Evolutionary conservation across 2,329 filamentous ascomycete genomes (phyloP), one percentile per base, ranked within the genome.

Genomic region (Aureobasidium namibiae): DNA sequence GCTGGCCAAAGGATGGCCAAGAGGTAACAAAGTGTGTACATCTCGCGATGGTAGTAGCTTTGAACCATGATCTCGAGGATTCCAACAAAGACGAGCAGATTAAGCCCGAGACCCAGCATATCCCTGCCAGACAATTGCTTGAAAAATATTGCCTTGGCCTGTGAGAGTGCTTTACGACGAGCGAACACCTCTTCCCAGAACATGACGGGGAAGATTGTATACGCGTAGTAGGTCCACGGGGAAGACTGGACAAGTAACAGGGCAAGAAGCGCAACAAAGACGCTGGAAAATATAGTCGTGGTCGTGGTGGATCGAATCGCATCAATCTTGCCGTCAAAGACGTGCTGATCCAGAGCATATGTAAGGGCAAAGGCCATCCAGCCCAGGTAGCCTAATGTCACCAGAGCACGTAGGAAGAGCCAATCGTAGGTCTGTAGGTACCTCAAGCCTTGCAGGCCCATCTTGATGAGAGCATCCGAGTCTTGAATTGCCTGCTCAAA

Each of bases 341-440:
- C 90, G 72, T 96, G 90, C 56, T 92, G 76, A 69, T 96, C 88
- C 62, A 97, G 80, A 49, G 97, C 91, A 0, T 88, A 95, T 0
- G 90, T 94, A 53, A 95, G 77, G 1, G 92, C 90, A 72, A 92
- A 99, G 1, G 88, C 87, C 69, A 97, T 95, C 92, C 92, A 99
- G 21, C 94, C 94, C 8, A 97, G 76, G 68, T 97, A 99, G 18
- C 94, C 94, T 13, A 88, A 70, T 1, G 94, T 96, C 61, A 99
- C 88, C 52, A 99, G 79, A 1, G 90, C 88, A 61, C 94, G 82
- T 36, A 99, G 76, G 74, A 99, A 99, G 2, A 99, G 80, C 94
- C 94, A 99, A 75, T 99, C 94, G 68, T 99, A 99, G 0, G 92
- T 99, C 73, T 99, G 94, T 26, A 99, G 80, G 71, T 99, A 99